Percentiles rank a stretch among this genome's conserved stretches.
These are phyloP conservation scores for Hygrocybe punicea DNA, from an alignment of 768 basidiomycete genomes.

Conservation along the genomic window DNA sequence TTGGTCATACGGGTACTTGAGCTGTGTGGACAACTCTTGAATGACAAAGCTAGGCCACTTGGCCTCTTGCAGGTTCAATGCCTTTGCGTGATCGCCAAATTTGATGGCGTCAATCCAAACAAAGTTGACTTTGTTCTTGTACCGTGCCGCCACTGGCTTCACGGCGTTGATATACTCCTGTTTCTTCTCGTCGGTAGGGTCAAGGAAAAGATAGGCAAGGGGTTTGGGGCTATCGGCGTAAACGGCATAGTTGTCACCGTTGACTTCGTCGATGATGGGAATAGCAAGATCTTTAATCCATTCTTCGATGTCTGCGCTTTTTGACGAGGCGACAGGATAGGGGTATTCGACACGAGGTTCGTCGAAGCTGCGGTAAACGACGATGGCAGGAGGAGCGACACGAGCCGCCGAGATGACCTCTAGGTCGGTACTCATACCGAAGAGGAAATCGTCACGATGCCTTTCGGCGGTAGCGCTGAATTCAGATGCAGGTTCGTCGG, in stretches of 20 bases:
- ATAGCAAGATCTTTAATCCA: constrained; percentile 84
- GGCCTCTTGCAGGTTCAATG: constrained; percentile 78
- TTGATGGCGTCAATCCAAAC: constrained; percentile 97
- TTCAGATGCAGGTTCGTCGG: constrained; percentile 64
- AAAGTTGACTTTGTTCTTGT: constrained; percentile 89
- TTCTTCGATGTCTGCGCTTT: constrained; percentile 58
- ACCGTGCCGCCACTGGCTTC: constrained; percentile 72
- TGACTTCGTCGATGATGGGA: constrained; percentile 89
- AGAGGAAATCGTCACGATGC: constrained; percentile 91
- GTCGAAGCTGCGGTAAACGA: constrained; percentile 91
- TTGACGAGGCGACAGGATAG: constrained; percentile 54
- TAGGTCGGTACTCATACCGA: constrained; percentile 78
- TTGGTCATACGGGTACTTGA: constrained; percentile 88
- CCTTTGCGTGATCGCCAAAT: constrained; percentile 93
- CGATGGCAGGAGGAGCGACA: constrained; percentile 76
- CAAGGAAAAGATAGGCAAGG: constrained; percentile 91
- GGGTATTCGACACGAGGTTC: constrained; percentile 72
- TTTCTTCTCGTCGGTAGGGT: constrained; percentile 66
- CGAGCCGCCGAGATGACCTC: constrained; percentile 65
- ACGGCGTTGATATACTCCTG: constrained; percentile 64
- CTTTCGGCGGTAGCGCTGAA: constrained; percentile 80
- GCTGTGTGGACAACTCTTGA: constrained; percentile 77
- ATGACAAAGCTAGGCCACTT: constrained; percentile 95
- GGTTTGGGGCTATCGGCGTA: constrained; percentile 84
- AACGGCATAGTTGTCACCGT: constrained; percentile 83